Evolutionary conservation across 2,329 filamentous ascomycete genomes (phyloP), one percentile per base, ranked within the genome.

Genomic region (Parafenestella ontariensis): DNA sequence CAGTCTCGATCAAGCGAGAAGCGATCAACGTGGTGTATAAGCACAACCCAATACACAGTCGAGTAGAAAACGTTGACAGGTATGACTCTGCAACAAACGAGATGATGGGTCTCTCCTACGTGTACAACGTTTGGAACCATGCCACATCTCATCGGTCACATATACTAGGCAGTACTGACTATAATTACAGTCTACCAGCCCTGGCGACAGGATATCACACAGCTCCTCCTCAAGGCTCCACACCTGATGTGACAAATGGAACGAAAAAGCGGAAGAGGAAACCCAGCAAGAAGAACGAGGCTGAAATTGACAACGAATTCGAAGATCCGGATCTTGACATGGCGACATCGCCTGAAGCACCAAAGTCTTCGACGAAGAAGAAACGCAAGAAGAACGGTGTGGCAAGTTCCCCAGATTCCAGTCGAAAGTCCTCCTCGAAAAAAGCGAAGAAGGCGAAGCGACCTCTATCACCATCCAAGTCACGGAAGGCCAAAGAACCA

Each of bases 11-110:
- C 31, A 71, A 73, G 51, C 59, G 70, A 41, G 65, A 71, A 26
- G 70, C 70, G 5, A 61, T 76, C 28, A 70, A 74, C 41, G 68
- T 75, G 1, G 64, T 75, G 20, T 76, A 76, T 46, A 71, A 70
- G 43, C 72, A 75, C 46, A 74, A 73, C 33, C 70, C 68, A 4
- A 69, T 75, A 23, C 72, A 75, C 49, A 61, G 52, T n/a, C 61
- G 59, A 23, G 55, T 44, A 34, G 34, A 13, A 23, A 53, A 49
- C 21, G 46, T 37, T 17, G 46, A 68, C n/a, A 61, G 57, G 68
- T 71, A 59, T 18, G 68, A 62, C 23, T 29, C 34, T 37, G 15
- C 15, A 18, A 37, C 15, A 37, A 9, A 31, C 4, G 28, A 11
- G 9, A 13, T 18, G 34, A 17, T 13, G 5, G 7, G 4, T 17